Base-by-base conservation (phyloP, 208 protist genomes). In the Leishmania braziliensis region DNA sequence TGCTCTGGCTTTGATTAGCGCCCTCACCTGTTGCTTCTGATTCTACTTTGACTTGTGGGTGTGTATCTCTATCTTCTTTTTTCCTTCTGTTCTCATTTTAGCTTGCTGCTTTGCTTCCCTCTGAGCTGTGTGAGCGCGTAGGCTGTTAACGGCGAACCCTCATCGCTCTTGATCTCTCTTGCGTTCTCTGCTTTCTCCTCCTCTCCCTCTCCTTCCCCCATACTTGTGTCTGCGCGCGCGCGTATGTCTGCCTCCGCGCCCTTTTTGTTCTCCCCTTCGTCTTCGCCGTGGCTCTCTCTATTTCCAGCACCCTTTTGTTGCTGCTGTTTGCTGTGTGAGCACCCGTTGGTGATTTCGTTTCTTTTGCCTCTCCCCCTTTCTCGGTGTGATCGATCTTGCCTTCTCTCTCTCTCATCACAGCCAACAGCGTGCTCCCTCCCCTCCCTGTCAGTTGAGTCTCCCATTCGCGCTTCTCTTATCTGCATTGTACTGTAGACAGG, bases 41-140 rank as follows among this genome's bases (percentile, higher is more conserved):
- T 56, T 56, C 53, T 56, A 12, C 53, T 66, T 36, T 66, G 60
- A 68, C 51, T 74, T 88, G 80, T 78, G 60, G 77, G 68, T 88
- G 53, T 82, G 29, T 70, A 1, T 72, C 36, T 81, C 48, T 29
- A 16, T 75, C 51, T 63, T 73, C 36, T 10, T 80, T 60, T 60
- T 14, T 81, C 12, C 39, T 9, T 69, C 20, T n/a, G 54, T 81
- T 79, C 48, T n/a, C 48, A 36, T 10, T 53, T 51, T 48, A 69
- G n/a, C 14, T 80, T 33, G 63, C 56, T 68, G 18, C 78, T 60
- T 53, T 79, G 23, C 36, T 77, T 20, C 23, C 72, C 14, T n/a
- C 77, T 79, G 36, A 80, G 53, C 53, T 56, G 53, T 20, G 53
- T 20, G 53, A 56, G 53, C 18, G 53, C 3, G 53, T 56, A 56